Evolutionary conservation across 805 yeast species (phyloP).

Genomic region (Naumovozyma dairenensis): DNA sequence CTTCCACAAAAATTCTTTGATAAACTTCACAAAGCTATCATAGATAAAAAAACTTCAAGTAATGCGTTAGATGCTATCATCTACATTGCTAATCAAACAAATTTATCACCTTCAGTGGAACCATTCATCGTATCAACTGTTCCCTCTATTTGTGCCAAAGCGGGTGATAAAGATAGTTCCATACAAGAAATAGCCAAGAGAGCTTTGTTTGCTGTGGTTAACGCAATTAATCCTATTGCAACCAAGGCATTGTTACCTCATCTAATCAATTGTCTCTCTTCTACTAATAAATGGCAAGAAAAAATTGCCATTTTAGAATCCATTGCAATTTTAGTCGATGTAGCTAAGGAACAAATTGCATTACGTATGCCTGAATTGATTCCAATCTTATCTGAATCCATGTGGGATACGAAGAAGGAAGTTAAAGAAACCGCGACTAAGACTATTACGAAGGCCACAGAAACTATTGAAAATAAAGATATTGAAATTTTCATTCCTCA

Average conservation of each 20-base stretch:
- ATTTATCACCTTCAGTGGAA: constrained; percentile 82
- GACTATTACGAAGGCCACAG: constrained; percentile 90
- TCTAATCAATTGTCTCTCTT: constrained; percentile 52
- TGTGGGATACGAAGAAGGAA: constrained; percentile 99
- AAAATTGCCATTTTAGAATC: constrained; percentile 81
- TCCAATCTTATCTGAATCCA: constrained; percentile 93
- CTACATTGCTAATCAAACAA: constrained; percentile 72
- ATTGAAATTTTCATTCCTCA: constrained; percentile 96
- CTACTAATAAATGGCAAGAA: constrained; percentile 92
- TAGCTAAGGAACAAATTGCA: constrained; percentile 89
- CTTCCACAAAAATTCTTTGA: constrained; percentile 80
- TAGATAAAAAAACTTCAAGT: constrained; percentile 65
- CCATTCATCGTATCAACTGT: constrained; percentile 78
- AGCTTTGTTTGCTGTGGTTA: constrained; percentile 67
- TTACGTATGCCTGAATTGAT: constrained; percentile 98
- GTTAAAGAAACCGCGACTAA: constrained; percentile 92
- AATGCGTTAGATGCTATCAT: constrained; percentile 75
- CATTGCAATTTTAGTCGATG: constrained; percentile 74
- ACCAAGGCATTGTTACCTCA: constrained; percentile 80
- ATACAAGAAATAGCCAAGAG: constrained; percentile 60
- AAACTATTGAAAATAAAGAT: constrained; percentile 97
- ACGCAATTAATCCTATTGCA: constrained; percentile 79
- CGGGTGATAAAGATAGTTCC: constrained; percentile 82
- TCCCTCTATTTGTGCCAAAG: constrained; percentile 54
- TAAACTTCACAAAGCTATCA: constrained; percentile 61